A percentile compares a stretch with the other conserved stretches of the same genome.
Conservation (phyloP, 768 basidiomycete genomes). For the Glaciozyma martinii region DNA sequence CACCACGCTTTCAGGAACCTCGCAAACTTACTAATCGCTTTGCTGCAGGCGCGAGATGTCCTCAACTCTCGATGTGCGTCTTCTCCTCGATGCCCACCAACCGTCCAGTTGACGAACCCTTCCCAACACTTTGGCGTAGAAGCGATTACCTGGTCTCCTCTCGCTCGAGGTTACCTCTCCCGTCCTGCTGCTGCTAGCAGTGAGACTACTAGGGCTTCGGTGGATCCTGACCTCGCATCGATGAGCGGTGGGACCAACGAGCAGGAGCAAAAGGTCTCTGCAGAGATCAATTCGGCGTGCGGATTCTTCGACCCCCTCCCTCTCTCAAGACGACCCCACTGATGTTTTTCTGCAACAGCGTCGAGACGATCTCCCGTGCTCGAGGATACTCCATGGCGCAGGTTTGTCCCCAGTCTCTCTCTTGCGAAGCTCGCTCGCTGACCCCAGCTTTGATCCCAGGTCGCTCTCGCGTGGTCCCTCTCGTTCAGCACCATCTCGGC, state of each 20-base stretch:
- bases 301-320: not conserved
- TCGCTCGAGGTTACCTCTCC: constrained; percentile 44
- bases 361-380: constrained; percentile 52
- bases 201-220: constrained; percentile 12
- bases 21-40: too few relatives aligned
- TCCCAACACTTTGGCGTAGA: constrained; percentile 43
- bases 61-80: constrained; percentile 11
- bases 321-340: too few relatives aligned
- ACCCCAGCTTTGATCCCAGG: not conserved
- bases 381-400: constrained; percentile 53
- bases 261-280: not conserved
- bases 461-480: constrained; percentile 39
- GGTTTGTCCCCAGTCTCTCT: not conserved
- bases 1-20: too few relatives aligned
- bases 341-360: constrained; percentile 37
- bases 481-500: constrained; percentile 27
- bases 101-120: not conserved
- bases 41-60: constrained; percentile 28
- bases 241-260: constrained; percentile 21
- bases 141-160: constrained; percentile 54
- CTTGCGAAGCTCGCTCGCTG: constrained; percentile 8
- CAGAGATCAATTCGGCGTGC: not conserved
- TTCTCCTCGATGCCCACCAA: not conserved
- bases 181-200: constrained; percentile 34
- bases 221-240: constrained; percentile 9